Percentiles rank a stretch among this genome's conserved stretches.
phyloP scores from a whole-genome alignment of 2,329 filamentous ascomycete genomes.

The Alternaria rosae region DNA sequence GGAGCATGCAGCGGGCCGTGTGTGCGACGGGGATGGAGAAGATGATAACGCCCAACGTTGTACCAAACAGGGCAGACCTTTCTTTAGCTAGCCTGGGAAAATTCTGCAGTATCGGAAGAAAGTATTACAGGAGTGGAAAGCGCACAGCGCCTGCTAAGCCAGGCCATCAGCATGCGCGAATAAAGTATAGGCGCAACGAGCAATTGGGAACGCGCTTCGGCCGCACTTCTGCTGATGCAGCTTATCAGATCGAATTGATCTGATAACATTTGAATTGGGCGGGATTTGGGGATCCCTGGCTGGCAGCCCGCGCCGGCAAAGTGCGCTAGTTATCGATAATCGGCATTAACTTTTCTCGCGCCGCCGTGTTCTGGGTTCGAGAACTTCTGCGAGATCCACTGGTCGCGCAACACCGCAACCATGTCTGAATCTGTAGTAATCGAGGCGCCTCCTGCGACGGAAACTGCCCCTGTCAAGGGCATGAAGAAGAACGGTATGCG shows the following conservation, averaged over 20 bases:
- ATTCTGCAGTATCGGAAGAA: conserved; percentile 28
- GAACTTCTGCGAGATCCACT: conserved; percentile 18
- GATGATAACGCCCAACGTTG: conserved; percentile 35
- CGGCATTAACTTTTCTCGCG: conserved; percentile 35
- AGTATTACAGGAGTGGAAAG: conserved; percentile 25
- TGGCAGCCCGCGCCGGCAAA: background rate
- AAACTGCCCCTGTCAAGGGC: conserved; percentile 55
- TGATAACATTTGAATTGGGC: background rate
- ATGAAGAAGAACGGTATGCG: conserved; percentile 82
- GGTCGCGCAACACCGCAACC: conserved; percentile 21
- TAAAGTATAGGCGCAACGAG: conserved; percentile 22
- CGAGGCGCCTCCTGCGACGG: conserved; percentile 55
- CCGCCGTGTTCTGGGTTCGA: conserved; percentile 18
- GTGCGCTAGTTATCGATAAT: conserved; percentile 27
- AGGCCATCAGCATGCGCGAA: conserved; percentile 15
- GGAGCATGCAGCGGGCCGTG: conserved; percentile 27
- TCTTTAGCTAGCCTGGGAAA: conserved; percentile 39
- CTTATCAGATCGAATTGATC: conserved; percentile 42
- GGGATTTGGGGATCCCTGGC: conserved; percentile 3
- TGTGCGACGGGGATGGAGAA: conserved; percentile 32
- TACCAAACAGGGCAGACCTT: conserved; percentile 30
- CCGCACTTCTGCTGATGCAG: background rate
- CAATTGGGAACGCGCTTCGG: conserved; percentile 22
- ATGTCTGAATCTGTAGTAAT: conserved; percentile 40
- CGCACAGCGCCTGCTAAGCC: conserved; percentile 21